Conservation (phyloP, 768 basidiomycete species). For the Pleurotus djamor region DNA sequence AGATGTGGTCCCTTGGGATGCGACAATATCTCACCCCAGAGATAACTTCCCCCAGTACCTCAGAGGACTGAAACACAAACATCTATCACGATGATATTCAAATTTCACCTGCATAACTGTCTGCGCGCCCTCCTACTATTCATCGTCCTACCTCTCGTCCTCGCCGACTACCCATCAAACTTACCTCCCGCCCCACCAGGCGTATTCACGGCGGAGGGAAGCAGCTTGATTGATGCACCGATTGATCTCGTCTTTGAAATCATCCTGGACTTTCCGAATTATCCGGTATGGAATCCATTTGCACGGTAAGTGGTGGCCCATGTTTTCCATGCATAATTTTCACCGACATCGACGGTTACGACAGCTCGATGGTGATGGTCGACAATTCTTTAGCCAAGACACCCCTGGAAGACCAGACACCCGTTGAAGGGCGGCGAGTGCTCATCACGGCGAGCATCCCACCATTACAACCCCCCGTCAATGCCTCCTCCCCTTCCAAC, state of each 20-base stretch:
- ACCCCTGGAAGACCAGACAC: slow-evolving; percentile 20
- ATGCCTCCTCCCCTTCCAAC: slow-evolving; percentile 21
- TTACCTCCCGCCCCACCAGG: slow-evolving; percentile 25
- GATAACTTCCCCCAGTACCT: no score
- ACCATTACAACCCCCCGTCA: slow-evolving; percentile 24
- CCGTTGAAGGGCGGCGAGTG: slow-evolving; percentile 18
- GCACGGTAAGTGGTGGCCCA: slow-evolving; percentile 16
- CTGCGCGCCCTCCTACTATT: neutral
- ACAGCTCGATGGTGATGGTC: slow-evolving; percentile 22
- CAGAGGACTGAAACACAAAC: no score
- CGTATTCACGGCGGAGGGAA: slow-evolving; percentile 33
- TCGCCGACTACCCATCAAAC: slow-evolving; percentile 10
- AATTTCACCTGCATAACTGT: no score
- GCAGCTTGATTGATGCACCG: slow-evolving; percentile 46
- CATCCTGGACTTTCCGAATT: slow-evolving; percentile 48
- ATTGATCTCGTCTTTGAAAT: slow-evolving; percentile 45
- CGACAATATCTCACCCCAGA: no score
- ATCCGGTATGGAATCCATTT: slow-evolving; percentile 47
- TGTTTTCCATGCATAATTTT: neutral
- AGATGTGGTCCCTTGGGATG: no score
- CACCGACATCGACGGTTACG: neutral
- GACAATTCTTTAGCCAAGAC: slow-evolving; percentile 15
- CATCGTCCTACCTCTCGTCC: neutral
- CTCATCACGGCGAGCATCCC: slow-evolving; percentile 28
- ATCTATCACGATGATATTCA: no score